Evolutionary conservation across 106 monocot species (phyloP).

Genomic region (Posidonia australis): DNA sequence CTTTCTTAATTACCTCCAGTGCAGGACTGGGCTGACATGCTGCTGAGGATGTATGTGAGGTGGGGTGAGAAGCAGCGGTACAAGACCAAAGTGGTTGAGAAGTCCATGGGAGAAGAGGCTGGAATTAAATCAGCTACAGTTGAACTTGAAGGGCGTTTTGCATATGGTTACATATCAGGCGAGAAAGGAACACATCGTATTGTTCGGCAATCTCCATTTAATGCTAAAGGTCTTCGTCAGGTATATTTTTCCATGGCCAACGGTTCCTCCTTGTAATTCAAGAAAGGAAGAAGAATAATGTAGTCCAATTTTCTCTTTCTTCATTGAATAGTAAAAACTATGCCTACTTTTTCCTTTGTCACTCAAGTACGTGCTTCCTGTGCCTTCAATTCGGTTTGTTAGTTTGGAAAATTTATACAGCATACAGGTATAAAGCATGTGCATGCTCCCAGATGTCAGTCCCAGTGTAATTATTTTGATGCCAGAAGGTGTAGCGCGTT

Average conservation of each 20-base stretch:
- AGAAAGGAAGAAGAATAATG: too few relatives aligned
- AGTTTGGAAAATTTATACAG: too few relatives aligned
- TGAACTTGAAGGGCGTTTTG: slow-evolving; percentile 91
- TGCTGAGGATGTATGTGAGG: slow-evolving; percentile 66
- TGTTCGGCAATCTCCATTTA: slow-evolving; percentile 94
- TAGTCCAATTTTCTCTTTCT: too few relatives aligned
- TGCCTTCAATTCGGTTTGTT: too few relatives aligned
- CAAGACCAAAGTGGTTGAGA: slow-evolving; percentile 83
- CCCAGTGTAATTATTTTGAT: too few relatives aligned
- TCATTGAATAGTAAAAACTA: too few relatives aligned
- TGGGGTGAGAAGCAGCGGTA: slow-evolving; percentile 92
- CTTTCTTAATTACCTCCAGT: slow-evolving; percentile 44
- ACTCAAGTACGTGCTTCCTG: too few relatives aligned
- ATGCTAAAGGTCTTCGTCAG: slow-evolving; percentile 98
- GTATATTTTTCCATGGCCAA: slow-evolving; percentile 20
- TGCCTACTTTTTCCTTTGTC: too few relatives aligned
- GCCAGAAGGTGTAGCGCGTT: too few relatives aligned
- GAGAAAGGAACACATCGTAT: slow-evolving; percentile 96
- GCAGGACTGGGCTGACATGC: slow-evolving; percentile 99
- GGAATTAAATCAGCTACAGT: slow-evolving; percentile 90
- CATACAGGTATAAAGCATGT: too few relatives aligned
- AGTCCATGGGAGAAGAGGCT: slow-evolving; percentile 93
- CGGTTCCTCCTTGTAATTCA: not conserved
- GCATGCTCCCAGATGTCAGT: too few relatives aligned
- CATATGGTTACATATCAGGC: slow-evolving; percentile 93